phyloP scores from a whole-genome alignment of 768 basidiomycete genomes.

The Tricholoma sp. region DNA sequence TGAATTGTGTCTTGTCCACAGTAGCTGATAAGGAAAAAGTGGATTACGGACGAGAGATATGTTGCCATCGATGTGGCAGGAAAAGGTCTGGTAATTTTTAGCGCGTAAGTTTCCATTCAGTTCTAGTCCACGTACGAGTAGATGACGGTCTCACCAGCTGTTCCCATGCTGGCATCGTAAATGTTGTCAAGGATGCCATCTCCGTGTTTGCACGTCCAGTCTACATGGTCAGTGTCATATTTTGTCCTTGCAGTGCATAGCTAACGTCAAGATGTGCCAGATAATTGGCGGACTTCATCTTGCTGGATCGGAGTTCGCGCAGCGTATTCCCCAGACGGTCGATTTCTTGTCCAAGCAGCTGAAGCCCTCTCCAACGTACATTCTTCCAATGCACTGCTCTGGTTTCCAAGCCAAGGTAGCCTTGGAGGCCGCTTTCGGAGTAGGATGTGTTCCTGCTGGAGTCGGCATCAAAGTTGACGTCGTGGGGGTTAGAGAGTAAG shows the following conservation, averaged over 20 bases:
- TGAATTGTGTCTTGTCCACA: not conserved
- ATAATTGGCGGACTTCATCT: constrained; percentile 81
- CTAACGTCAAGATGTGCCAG: constrained; percentile 27
- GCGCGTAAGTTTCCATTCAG: constrained; percentile 51
- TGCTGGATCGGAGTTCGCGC: constrained; percentile 60
- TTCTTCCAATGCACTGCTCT: constrained; percentile 84
- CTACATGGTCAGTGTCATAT: constrained; percentile 52
- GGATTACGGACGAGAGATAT: constrained; percentile 83
- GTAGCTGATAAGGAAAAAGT: constrained; percentile 30
- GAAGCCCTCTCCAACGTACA: constrained; percentile 57
- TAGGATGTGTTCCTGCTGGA: constrained; percentile 74
- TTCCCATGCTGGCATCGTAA: constrained; percentile 79
- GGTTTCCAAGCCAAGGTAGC: constrained; percentile 76
- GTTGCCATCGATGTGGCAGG: constrained; percentile 72
- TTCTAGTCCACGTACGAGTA: not conserved
- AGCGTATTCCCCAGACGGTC: constrained; percentile 65
- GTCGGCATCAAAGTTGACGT: constrained; percentile 65
- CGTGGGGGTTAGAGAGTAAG: constrained; percentile 38
- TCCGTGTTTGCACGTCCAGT: constrained; percentile 59
- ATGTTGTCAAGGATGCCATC: constrained; percentile 72
- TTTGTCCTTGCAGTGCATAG: not conserved
- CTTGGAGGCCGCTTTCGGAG: constrained; percentile 62
- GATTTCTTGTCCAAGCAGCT: constrained; percentile 61
- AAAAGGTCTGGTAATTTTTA: constrained; percentile 79
- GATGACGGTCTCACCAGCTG: constrained; percentile 22